Percentiles rank a stretch among this genome's conserved stretches.
These are phyloP conservation scores for Ophiostoma ulmi DNA, from an alignment of 2,329 filamentous ascomycete species.

Conservation along the genomic window DNA sequence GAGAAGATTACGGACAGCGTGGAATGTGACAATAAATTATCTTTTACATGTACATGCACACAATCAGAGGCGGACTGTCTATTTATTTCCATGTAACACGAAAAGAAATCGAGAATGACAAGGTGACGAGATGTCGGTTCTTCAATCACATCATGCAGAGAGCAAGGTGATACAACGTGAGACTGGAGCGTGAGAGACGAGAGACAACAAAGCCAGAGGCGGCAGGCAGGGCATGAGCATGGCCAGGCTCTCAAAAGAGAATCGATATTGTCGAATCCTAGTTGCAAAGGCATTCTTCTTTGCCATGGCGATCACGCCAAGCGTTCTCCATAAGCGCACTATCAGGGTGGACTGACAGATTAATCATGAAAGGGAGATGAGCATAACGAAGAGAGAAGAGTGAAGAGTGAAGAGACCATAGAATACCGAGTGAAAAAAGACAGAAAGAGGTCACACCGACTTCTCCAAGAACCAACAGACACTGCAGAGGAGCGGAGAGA, in stretches of 20 bases:
- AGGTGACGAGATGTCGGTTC: slow-evolving; percentile 20
- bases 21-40: not conserved
- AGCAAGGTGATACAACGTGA: not conserved
- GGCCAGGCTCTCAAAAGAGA: not conserved
- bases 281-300: not conserved
- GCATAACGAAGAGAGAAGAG: not conserved
- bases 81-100: not conserved
- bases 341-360: not conserved
- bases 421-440: not conserved
- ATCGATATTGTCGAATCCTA: not conserved
- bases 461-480: not conserved
- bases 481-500: not conserved
- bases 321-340: not conserved
- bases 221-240: not conserved
- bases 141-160: slow-evolving; percentile 9
- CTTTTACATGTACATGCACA: not conserved
- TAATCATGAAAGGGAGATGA: not conserved
- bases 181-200: not conserved
- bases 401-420: not conserved
- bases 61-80: not conserved
- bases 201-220: not conserved
- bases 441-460: not conserved
- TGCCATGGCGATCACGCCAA: slow-evolving; percentile 6
- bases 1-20: not conserved
- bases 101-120: not conserved